Evolutionary conservation across 805 yeast genomes (phyloP).

Genomic region (Candida sakaeoensis): DNA sequence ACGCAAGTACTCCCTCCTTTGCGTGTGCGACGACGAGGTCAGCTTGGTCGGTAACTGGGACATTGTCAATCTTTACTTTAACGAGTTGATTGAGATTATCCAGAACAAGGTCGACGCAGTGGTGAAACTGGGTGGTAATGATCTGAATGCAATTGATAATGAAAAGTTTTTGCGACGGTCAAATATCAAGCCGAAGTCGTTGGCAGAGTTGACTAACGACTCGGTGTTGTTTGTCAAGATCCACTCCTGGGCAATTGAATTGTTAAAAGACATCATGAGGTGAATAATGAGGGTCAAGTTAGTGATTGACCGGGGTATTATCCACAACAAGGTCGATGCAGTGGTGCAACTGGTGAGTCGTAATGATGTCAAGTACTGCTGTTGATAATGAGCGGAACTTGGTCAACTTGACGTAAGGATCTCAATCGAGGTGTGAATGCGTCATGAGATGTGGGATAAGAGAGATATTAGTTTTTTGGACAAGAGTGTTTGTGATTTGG

Average conservation of each 20-base stretch:
- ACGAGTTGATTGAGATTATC: constrained; percentile 29
- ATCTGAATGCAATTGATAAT: constrained; percentile 28
- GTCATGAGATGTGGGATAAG: too few relatives aligned
- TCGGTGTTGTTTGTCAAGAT: constrained; percentile 50
- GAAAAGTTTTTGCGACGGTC: constrained; percentile 58
- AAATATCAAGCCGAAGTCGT: constrained; percentile 50
- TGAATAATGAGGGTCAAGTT: too few relatives aligned
- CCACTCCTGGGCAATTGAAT: constrained; percentile 61
- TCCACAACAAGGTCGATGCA: too few relatives aligned
- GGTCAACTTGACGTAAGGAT: too few relatives aligned
- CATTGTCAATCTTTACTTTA: constrained; percentile 35
- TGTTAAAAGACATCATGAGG: constrained; percentile 33
- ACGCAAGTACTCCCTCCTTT: constrained; percentile 59
- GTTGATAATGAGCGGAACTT: too few relatives aligned
- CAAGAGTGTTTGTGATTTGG: too few relatives aligned
- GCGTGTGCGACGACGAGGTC: constrained; percentile 53
- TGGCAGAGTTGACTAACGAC: constrained; percentile 54
- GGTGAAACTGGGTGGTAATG: constrained; percentile 16
- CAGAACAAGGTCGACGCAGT: constrained; percentile 16
- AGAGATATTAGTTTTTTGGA: too few relatives aligned
- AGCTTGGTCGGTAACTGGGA: constrained; percentile 55
- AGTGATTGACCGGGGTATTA: too few relatives aligned
- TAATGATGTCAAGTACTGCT: too few relatives aligned
- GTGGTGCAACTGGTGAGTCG: too few relatives aligned
- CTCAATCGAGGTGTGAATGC: too few relatives aligned